Percentiles rank a stretch among this genome's conserved stretches.
These are phyloP conservation scores for Tylopilus rubrobrunneus DNA, from an alignment of 768 basidiomycete species.

Conservation along the genomic window DNA sequence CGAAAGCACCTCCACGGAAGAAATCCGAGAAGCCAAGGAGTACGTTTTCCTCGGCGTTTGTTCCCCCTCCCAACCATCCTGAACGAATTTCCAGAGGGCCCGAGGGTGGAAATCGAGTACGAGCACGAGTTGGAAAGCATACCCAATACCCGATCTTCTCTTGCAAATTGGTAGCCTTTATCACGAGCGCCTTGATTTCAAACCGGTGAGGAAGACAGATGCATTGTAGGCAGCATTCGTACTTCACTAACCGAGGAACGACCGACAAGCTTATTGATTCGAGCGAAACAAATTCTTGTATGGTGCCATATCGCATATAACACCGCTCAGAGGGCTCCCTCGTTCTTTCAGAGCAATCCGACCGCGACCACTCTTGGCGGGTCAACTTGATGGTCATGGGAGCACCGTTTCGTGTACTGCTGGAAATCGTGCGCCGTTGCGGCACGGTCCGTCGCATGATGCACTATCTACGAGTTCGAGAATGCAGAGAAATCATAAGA, in stretches of 20 bases:
- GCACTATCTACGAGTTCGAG: neutral
- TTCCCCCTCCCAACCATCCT: slow-evolving; percentile 5
- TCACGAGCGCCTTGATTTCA: neutral
- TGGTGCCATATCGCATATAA: too few species aligned
- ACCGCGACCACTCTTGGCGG: too few species aligned
- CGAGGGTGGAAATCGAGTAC: slow-evolving; percentile 93
- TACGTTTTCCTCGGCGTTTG: slow-evolving; percentile 32
- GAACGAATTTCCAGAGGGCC: slow-evolving; percentile 47
- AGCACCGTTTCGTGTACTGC: too few species aligned
- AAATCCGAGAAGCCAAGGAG: slow-evolving; percentile 63
- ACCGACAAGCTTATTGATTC: too few species aligned
- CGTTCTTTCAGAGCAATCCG: too few species aligned
- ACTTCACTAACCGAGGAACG: neutral
- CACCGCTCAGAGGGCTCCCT: too few species aligned
- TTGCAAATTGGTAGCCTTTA: slow-evolving; percentile 50
- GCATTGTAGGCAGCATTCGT: neutral
- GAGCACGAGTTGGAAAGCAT: slow-evolving; percentile 84
- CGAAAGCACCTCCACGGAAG: slow-evolving; percentile 43
- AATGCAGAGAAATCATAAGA: neutral
- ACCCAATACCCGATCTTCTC: slow-evolving; percentile 47
- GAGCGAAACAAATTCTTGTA: too few species aligned
- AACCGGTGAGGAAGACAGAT: neutral
- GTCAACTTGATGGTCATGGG: too few species aligned
- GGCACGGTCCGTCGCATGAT: neutral
- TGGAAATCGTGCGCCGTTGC: too few species aligned